Base-by-base conservation (phyloP, 768 basidiomycete species). In the Tricholoma terreum region DNA sequence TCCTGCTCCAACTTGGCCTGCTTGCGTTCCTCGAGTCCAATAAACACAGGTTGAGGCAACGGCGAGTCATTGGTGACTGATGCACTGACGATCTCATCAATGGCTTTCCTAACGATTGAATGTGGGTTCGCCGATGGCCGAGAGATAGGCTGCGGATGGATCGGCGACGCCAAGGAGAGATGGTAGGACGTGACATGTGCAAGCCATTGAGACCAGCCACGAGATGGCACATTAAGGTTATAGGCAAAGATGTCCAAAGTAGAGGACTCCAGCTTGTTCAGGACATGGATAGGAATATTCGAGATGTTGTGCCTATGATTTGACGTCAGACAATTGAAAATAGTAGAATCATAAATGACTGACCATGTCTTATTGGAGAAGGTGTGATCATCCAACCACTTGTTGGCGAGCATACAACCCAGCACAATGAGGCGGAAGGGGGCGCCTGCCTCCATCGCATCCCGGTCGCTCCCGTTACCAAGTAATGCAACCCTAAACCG, bases 361-460 rank as follows among this genome's bases (percentile, higher is more conserved):
- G 69, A 90, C 90, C 90, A 92, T 54, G 90, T 92, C 75, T 90
- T 92, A 73, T 92, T 92, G 38, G 89, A 91, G 71, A 92, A 92
- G 0, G 90, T 92, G 65, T 92, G 90, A 63, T 92, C 90, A 61
- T 92, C 90, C 61, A 92, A 67, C 90, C 90, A 92, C 72, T 92
- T 92, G 70, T 92, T 92, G 17, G 90, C 89, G 33, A 92, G 75
- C 89, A 92, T 91, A 60, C 85, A 90, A 17, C 90, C 90, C 21
- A 92, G 77, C 21, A 92, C 80, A 57, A 92, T 77, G 42, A 92
- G 77, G 53, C 87, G 83, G 70, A 91, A 92, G 10, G 87, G 84
- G 1, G 84, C 85, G 58, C 77, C 80, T 6, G 77, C 75, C 66
- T 89, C 87, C 50, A 75, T 71, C 3, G 74, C 71, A 46, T 84